These are phyloP conservation scores for Bifiguratus adelaidae DNA, from an alignment of 192 early-diverging fungal species.

Conservation along the genomic window DNA sequence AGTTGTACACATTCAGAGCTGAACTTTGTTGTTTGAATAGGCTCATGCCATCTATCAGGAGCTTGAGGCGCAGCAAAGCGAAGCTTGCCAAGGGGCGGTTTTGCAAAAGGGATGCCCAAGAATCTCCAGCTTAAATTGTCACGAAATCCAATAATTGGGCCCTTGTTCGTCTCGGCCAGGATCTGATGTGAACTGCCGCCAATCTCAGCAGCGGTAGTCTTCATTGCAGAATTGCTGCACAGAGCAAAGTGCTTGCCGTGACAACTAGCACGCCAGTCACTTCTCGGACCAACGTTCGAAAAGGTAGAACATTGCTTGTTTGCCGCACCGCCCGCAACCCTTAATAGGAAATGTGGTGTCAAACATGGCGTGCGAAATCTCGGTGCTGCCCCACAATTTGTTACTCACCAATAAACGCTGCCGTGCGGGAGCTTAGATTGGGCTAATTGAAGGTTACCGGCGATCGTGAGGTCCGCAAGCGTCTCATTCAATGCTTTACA, in stretches of 20 bases:
- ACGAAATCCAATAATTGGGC: slow-evolving; percentile 12
- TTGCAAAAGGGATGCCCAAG: slow-evolving; percentile 17
- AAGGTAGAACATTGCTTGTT: too few relatives aligned
- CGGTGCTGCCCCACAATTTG: too few relatives aligned
- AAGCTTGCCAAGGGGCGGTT: slow-evolving; percentile 8
- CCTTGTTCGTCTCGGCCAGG: neutral
- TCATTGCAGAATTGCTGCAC: neutral
- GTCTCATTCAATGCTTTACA: neutral
- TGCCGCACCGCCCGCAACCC: too few relatives aligned
- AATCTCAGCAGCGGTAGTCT: neutral
- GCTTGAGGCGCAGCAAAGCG: slow-evolving; percentile 6
- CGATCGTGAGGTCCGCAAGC: neutral
- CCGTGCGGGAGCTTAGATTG: too few relatives aligned
- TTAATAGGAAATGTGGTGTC: too few relatives aligned
- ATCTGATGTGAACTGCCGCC: too few relatives aligned
- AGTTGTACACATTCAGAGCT: slow-evolving; percentile 9
- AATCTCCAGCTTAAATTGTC: slow-evolving; percentile 14
- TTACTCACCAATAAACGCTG: too few relatives aligned
- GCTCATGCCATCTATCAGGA: neutral
- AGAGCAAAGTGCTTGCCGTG: neutral
- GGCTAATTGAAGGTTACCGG: neutral
- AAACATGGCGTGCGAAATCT: too few relatives aligned
- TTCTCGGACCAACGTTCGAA: too few relatives aligned
- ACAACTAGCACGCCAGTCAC: too few relatives aligned
- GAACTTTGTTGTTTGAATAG: slow-evolving; percentile 1